Base-by-base conservation (phyloP, 768 basidiomycete genomes). In the Royoungia palumana region DNA sequence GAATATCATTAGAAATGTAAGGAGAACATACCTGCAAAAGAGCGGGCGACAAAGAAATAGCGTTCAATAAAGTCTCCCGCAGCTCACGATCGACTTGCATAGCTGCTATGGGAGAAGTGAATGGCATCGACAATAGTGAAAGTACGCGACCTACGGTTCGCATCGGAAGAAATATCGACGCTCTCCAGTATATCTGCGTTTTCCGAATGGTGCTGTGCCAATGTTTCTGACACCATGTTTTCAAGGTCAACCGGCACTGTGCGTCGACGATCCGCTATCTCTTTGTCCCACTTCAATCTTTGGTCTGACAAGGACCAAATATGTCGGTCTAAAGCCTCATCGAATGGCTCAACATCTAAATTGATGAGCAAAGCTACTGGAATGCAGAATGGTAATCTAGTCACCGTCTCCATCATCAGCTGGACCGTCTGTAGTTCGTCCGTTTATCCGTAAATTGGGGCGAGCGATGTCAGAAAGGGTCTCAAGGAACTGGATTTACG, bases 301-400 rank as follows among this genome's bases (percentile, higher is more conserved):
- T 87, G 87, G 54, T 85, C 80, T 35, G 86, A 82, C 17, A 93
- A 66, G 1, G 85, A 84, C 85, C 87, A 91, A 38, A 94, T 85
- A 38, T 80, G 79, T 42, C 88, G 72, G 63, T 94, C 92, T 27
- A 95, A 78, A 2, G 80, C 82, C 66, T 95, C 91, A 59, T 95
- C 90, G 64, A 93, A 95, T 3, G 81, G 77, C 59, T 93, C 89
- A 56, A 81, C 80, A 37, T 82, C 83, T 85, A 53, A n/a, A 16
- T 14, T 21, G 21, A 25, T 59, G 14, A 58, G 19, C 35, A 27
- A 27, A 20, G 11, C 19, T 9, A 38, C 10, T 28, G 22, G 38
- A 30, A 42, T 11, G 41, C 39, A 16, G 47, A 52, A 20, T 43
- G 43, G 10, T 36, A 22, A 27, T 32, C n/a, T 2, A 41, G 68